Conservation (phyloP, 2,329 filamentous ascomycete genomes). For the Alternaria arbusti region DNA sequence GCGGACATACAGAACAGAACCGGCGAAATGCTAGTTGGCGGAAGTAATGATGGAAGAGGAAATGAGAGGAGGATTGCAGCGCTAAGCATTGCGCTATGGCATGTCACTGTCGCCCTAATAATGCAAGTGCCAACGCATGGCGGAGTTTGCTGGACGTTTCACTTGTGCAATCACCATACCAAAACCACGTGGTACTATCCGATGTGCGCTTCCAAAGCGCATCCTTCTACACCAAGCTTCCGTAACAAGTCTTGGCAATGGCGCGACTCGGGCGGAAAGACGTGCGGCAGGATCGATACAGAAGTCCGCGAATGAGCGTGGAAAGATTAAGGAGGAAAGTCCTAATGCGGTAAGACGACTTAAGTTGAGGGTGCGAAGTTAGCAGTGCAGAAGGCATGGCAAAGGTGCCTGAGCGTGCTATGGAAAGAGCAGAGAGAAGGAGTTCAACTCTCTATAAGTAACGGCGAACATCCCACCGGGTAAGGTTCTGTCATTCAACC, state of each 20-base stretch:
- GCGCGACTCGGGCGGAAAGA: conserved; percentile 9
- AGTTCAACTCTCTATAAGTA: conserved; percentile 9
- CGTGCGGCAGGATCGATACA: conserved; percentile 14
- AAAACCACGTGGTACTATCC: not conserved
- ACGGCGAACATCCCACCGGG: not conserved
- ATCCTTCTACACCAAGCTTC: conserved; percentile 7
- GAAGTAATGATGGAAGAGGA: conserved; percentile 10
- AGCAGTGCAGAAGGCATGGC: conserved; percentile 1
- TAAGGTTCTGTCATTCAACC: conserved; percentile 4
- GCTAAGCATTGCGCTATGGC: conserved; percentile 21
- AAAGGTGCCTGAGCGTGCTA: not conserved
- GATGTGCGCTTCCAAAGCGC: not conserved
- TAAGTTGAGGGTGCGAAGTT: not conserved
- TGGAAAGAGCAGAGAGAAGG: not conserved
- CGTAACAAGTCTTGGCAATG: conserved; percentile 4
- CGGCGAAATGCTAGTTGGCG: conserved; percentile 18
- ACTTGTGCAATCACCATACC: conserved; percentile 6
- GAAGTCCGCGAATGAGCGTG: conserved; percentile 23
- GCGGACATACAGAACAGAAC: not conserved
- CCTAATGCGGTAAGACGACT: conserved; percentile 8
- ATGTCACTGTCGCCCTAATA: not conserved
- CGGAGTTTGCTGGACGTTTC: conserved; percentile 21
- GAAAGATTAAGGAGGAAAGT: not conserved
- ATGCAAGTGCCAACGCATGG: conserved; percentile 2
- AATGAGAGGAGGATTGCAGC: not conserved